phyloP scores from a whole-genome alignment of 1,139 yeast species.

The Geotrichum restrictum region DNA sequence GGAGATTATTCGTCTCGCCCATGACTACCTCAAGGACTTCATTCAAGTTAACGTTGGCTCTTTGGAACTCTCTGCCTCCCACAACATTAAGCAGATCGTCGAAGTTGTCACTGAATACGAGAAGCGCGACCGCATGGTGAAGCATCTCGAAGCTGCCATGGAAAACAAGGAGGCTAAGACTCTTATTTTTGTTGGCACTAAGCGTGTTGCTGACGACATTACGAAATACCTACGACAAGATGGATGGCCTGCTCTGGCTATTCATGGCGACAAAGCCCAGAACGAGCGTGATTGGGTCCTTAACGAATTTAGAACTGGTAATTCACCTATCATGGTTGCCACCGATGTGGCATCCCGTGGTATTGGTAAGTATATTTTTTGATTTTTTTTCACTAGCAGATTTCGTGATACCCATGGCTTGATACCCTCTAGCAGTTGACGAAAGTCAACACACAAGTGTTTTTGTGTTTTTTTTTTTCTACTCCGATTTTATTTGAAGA shows the following conservation, averaged over 20 bases:
- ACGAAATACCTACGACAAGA: conserved; percentile 89
- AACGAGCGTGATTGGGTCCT: conserved; percentile 98
- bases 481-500: conserved; percentile 7
- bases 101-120: conserved; percentile 90
- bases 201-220: conserved; percentile 95
- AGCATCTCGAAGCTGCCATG: conserved; percentile 81
- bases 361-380: conserved; percentile 74
- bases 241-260: conserved; percentile 99
- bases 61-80: conserved; percentile 91
- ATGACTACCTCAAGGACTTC: conserved; percentile 86
- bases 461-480: conserved; percentile 9
- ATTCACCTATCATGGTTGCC: conserved; percentile 96
- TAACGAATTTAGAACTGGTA: conserved; percentile 84
- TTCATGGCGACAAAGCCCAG: conserved; percentile 98
- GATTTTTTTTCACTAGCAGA: conserved; percentile 2
- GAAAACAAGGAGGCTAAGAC: conserved; percentile 72
- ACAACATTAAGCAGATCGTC: conserved; percentile 88
- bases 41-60: conserved; percentile 97
- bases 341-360: conserved; percentile 99
- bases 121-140: conserved; percentile 84
- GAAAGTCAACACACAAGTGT: conserved; percentile 1
- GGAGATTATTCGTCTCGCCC: conserved; percentile 88
- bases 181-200: conserved; percentile 87
- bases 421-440: conserved; percentile 8
- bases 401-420: conserved; percentile 8